Evolutionary conservation across 768 basidiomycete genomes (phyloP).

Genomic region (Rhodosporidiobolus sp.): DNA sequence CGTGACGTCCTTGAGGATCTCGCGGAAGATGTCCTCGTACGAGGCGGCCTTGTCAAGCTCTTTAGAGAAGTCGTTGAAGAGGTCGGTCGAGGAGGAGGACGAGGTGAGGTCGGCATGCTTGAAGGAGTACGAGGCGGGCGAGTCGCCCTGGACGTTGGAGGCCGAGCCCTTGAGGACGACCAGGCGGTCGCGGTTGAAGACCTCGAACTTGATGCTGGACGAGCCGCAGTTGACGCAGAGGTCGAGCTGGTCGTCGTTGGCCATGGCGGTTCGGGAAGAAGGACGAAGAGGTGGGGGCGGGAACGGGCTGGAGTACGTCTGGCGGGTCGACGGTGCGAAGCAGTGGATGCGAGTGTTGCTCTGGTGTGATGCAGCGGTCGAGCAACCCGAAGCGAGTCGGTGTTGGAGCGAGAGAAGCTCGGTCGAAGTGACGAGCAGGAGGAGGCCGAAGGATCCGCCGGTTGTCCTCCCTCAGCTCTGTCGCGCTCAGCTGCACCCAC

Average conservation of each 20-base stretch:
- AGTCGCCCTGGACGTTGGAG: conserved; percentile 24
- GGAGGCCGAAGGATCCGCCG: no score
- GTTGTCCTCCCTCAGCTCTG: no score
- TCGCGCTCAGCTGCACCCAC: no score
- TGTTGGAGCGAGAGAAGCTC: no score
- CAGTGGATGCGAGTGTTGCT: no score
- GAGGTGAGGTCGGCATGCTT: conserved; percentile 1
- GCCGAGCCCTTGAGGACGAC: conserved; percentile 33
- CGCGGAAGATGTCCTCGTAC: conserved; percentile 48
- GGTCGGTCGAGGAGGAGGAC: neutral
- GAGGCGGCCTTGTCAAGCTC: conserved; percentile 40
- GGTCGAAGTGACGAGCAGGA: no score
- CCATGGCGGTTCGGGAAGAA: conserved; percentile 30
- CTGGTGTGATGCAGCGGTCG: no score
- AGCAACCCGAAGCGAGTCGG: no score
- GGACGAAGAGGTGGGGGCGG: neutral
- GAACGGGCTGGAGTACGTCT: no score
- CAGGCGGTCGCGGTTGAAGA: conserved; percentile 21
- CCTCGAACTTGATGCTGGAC: conserved; percentile 46
- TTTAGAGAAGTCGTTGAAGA: conserved; percentile 32
- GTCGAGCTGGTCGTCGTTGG: conserved; percentile 40
- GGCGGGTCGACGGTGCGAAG: no score
- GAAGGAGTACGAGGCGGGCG: conserved; percentile 15
- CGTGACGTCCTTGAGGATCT: conserved; percentile 49
- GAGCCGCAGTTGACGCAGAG: conserved; percentile 45